Base-by-base conservation (phyloP, 139 green algal species). In the Tetratostichococcus sp. region DNA sequence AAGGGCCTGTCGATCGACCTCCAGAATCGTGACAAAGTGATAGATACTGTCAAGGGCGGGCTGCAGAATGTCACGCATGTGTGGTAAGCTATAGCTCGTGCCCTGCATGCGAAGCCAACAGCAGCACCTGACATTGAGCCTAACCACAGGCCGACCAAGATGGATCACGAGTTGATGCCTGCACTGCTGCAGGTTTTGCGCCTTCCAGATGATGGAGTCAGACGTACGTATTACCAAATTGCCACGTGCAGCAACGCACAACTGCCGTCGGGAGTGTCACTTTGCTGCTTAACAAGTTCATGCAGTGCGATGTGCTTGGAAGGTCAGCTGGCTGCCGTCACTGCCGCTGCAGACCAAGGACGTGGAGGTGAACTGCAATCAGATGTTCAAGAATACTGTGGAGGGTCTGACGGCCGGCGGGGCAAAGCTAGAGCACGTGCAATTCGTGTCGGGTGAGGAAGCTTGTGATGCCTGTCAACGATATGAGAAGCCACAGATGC, bases 381-480 rank as follows among this genome's bases (percentile, higher is more conserved):
- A 62, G 22, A 78, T 78, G 74, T 50, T 74, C 31, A 21, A 30
- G 30, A 59, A 28, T 25, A 35, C 65, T 33, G 66, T 78, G 25
- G 74, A 78, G 66, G 74, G 35, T 0, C 39, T 35, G 1, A 66
- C 73, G 66, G 74, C 74, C 0, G 31, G 32, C 39, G 25, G 33
- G 2, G 30, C 25, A 39, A 31, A 26, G 25, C 66, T 78, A 31
- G 26, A 58, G 31, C 74, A 78, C 26, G 42, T 68, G 25, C 72
- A 58, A 30, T 59, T 28, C 26, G 72, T 74, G 30, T 67, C 65
- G 19, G 74, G 74, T 14, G 32, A 4, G n/a, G 33, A 31, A 57
- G 5, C 5, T 32, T 5, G 19, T 58, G 11, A 66, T 66, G 23
- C 25, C 8, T 6, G 6, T 3, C 19, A 32, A 32, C 32, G n/a